phyloP scores from a whole-genome alignment of 176 grass and related monocot genomes.

The Thalia dealbata region DNA sequence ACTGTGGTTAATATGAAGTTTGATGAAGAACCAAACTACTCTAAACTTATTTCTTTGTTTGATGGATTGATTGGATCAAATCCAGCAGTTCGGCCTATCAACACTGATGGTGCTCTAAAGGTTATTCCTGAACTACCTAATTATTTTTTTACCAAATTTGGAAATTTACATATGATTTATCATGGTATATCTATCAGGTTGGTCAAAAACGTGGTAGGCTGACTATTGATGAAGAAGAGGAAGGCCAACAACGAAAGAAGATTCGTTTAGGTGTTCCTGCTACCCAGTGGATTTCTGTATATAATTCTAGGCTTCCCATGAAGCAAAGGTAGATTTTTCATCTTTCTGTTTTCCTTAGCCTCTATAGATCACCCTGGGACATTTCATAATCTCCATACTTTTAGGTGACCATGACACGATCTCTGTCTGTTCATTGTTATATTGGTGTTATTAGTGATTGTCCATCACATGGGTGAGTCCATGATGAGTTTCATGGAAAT shows the following conservation, averaged over 20 bases:
- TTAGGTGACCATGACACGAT: background rate
- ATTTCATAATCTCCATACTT: conserved; percentile 1
- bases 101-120: conserved; percentile 79
- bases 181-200: conserved; percentile 35
- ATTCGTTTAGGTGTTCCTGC: conserved; percentile 54
- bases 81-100: conserved; percentile 70
- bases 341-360: conserved; percentile 17
- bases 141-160: conserved; percentile 8
- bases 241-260: conserved; percentile 51
- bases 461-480: background rate
- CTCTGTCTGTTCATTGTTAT: background rate
- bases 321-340: conserved; percentile 53
- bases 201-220: conserved; percentile 74
- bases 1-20: conserved; percentile 83
- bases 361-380: background rate
- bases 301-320: conserved; percentile 67
- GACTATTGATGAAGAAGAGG: conserved; percentile 40
- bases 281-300: conserved; percentile 88
- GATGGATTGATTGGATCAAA: conserved; percentile 65
- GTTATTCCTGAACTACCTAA: conserved; percentile 9
- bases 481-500: too few species aligned
- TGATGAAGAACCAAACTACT: conserved; percentile 86
- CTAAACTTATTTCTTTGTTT: conserved; percentile 79
- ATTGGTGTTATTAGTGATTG: background rate
- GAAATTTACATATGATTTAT: background rate